Conservation (phyloP, 371 early-diverging fungal species). For the Coemansia sp. region DNA sequence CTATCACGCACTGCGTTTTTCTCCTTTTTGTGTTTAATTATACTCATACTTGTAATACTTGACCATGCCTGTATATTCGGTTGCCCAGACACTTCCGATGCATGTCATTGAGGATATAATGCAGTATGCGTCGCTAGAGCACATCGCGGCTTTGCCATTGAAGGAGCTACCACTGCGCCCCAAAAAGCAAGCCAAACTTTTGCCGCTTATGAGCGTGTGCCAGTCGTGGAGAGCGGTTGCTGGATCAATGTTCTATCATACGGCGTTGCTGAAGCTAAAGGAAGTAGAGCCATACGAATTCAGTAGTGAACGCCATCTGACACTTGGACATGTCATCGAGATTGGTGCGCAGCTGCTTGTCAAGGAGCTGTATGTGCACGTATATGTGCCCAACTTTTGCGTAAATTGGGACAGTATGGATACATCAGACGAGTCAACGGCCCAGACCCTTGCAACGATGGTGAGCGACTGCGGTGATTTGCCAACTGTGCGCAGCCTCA, state of each 20-base stretch:
- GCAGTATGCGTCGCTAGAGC: neutral
- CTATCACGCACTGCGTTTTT: neutral
- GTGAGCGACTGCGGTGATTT: neutral
- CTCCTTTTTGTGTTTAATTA: neutral
- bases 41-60: neutral
- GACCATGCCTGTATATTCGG: slow-evolving; percentile 10
- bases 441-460: neutral
- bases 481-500: slow-evolving; percentile 1
- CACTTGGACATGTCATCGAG: neutral
- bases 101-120: slow-evolving; percentile 11
- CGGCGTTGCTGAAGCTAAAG: neutral
- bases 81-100: slow-evolving; percentile 15
- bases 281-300: neutral
- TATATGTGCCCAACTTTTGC: neutral
- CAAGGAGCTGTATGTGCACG: neutral
- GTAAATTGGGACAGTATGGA: neutral
- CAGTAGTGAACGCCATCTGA: neutral
- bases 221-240: slow-evolving; percentile 10
- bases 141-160: no score
- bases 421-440: neutral
- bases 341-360: slow-evolving; percentile 6
- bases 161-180: neutral
- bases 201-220: slow-evolving; percentile 17
- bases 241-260: slow-evolving; percentile 13
- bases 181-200: neutral